Base-by-base conservation (phyloP, 305 asterid species). In the Fraxinus velutina region DNA sequence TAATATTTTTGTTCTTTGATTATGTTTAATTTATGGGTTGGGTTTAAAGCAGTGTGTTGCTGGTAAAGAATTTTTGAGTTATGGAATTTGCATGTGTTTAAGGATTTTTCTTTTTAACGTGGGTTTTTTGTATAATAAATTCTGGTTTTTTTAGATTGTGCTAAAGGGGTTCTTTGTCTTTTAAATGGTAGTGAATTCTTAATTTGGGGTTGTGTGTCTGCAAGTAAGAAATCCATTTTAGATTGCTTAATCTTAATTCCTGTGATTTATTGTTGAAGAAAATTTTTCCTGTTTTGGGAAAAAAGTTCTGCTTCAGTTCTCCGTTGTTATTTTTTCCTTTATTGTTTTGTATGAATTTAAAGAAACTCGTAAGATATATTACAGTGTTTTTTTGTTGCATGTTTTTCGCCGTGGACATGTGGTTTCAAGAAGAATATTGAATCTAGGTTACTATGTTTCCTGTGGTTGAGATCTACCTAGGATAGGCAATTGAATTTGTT, bases 241-340 rank as follows among this genome's bases (percentile, higher is more conserved):
- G 76, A 24, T 75, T 57, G 57, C 79, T 79, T 57, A 80, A 78
- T 84, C 21, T 83, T 79, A 81, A 73, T 86, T 82, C 83, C 79
- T 80, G 82, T 82, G 89, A 83, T 75, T 79, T 86, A 27, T 75
- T 74, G 88, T 79, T 86, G 81, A 86, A 64, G 33, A 82, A 72
- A 8, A 3, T 66, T 64, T 24, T 64, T 27, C 34, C 73, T 64
- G 17, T 10, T 64, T 24, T 24, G 13, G 73, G 68, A 57, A 57
- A n/a, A 57, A 57, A 6, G 2, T 57, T 21, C 32, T 60, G 5
- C 30, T 68, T 12, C 1, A 29, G 19, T 10, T 29, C 3, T 64
- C 19, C 0, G 32, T 21, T 2, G n/a, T 64, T 22, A 8, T 3
- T 2, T 10, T 64, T 22, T 27, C 82, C 42, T 60, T 50, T 81